Base-by-base conservation (phyloP, 2,329 filamentous ascomycete genomes). In the Emydomyces testavorans region DNA sequence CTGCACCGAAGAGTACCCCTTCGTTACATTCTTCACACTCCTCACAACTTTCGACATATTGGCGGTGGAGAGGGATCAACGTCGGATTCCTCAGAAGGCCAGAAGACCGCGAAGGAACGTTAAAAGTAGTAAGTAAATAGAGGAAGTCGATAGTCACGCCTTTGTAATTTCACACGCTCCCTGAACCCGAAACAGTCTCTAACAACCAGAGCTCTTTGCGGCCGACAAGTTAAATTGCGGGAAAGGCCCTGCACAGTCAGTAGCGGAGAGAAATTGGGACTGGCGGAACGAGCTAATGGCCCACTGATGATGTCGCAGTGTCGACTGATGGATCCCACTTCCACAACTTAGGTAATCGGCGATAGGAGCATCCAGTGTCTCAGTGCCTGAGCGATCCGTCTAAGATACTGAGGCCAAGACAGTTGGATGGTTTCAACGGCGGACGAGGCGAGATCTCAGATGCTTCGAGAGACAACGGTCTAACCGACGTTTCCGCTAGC, bases 21-120 rank as follows among this genome's bases (percentile, higher is more conserved):
- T 98, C 67, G 92, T 96, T 69, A 98, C 90, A 75, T 96, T 98
- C 74, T 95, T 96, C 62, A 96, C 89, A 65, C 86, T 94, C 70
- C 92, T 80, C 65, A 96, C 87, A 66, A 96, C 88, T 72, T 93
- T 93, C 51, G 90, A 95, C 92, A 98, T 98, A 48, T 51, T 45
- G 26, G 11, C 20, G 35, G 36, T 38, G 16, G 29, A 21, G 18
- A 10, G 24, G 18, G 3, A 24, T 40, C 7, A 16, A 24, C 18
- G 18, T 5, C 18, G n/a, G 15, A 31, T 16, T 38, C 11, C 15
- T 39, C 16, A 40, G 6, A 18, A 10, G 36, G 26, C n/a, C 45
- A 29, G 23, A 23, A 24, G 18, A 18, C 24, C 16, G 29, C 37
- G 24, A 18, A 6, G n/a, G 20, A 26, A 16, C 15, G n/a, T 10